Conservation (phyloP, 2,329 filamentous ascomycete species). For the Sporothrix humicola region DNA sequence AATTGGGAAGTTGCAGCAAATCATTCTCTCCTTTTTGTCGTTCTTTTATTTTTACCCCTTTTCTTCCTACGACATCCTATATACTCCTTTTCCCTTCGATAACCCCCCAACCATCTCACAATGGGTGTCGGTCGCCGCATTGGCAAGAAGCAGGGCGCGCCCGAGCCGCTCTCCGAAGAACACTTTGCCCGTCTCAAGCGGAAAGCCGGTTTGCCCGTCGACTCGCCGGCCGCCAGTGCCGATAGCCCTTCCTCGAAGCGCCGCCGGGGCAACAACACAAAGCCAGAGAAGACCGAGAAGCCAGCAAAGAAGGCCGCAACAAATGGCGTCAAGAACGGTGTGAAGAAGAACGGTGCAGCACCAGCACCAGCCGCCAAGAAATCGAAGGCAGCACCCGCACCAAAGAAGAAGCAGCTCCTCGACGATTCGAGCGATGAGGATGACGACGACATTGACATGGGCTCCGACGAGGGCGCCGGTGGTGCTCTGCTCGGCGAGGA, state of each 20-base stretch:
- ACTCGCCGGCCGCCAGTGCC: constrained; percentile 54
- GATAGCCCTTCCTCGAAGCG: constrained; percentile 65
- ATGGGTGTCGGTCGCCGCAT: constrained; percentile 93
- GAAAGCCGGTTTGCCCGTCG: constrained; percentile 75
- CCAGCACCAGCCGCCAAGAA: constrained; percentile 41
- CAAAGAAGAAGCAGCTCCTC: constrained; percentile 44
- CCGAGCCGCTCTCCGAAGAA: constrained; percentile 79
- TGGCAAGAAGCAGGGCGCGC: constrained; percentile 86
- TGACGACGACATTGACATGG: constrained; percentile 49
- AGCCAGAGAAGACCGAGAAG: constrained; percentile 43
- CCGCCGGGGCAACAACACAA: constrained; percentile 47
- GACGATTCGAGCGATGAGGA: constrained; percentile 43
- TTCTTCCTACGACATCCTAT: neutral
- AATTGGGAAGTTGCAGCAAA: neutral
- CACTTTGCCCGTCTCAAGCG: constrained; percentile 81
- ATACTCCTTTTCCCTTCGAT: neutral
- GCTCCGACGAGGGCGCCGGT: constrained; percentile 53
- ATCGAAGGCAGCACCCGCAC: constrained; percentile 38
- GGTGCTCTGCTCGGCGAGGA: constrained; percentile 50
- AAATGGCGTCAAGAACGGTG: constrained; percentile 40
- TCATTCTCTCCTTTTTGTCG: neutral
- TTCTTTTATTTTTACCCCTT: neutral
- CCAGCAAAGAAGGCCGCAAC: constrained; percentile 41
- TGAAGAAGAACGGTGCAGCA: constrained; percentile 40
- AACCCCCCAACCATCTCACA: constrained; percentile 42